Base-by-base conservation (phyloP, 352 stramenopile genomes). In the Peronospora tabacina region DNA sequence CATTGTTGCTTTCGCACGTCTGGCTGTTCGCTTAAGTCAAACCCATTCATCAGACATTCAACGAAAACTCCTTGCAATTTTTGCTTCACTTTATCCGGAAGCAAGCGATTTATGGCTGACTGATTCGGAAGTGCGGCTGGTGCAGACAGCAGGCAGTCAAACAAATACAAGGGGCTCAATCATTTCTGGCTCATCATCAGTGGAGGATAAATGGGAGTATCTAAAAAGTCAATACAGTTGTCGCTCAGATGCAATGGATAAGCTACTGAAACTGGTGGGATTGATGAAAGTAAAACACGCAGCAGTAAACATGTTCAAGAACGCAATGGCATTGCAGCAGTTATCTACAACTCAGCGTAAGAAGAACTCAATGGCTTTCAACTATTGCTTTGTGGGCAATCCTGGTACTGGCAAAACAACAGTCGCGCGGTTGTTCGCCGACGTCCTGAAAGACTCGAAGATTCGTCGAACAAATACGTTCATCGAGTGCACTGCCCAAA, bases 301-400 rank as follows among this genome's bases (percentile, higher is more conserved):
- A n/a, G n/a, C n/a, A n/a, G n/a, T n/a, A n/a, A n/a, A n/a, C n/a
- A 49, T 94, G 33, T 94, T 88, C 41, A 86, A 87, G 61, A 77
- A 61, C 29, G 77, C 75, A 7, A 59, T 90, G n/a, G 60, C 63
- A 1, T 45, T 92, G 7, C 66, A 73, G 43, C 43, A 65, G 26
- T 73, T 94, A 55, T 69, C 75, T 13, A 20, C 55, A 2, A 26
- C 53, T 6, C 70, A 79, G 42, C 60, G 82, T 9, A 90, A 88
- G 59, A 81, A 85, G 57, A 94, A 94, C 47, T 20, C 55, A 10
- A 69, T 74, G 33, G 36, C 71, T 2, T 68, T 82, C 39, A 90
- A 90, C 47, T 90, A 84, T 36, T 90, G 73, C 53, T 90, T 88
- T 34, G 49, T 82, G 16, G 79, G 79, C 0, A 88, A 90, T 13